Conservation (phyloP, 1,284 basidiomycete genomes). For the Takashimella tepidaria region DNA sequence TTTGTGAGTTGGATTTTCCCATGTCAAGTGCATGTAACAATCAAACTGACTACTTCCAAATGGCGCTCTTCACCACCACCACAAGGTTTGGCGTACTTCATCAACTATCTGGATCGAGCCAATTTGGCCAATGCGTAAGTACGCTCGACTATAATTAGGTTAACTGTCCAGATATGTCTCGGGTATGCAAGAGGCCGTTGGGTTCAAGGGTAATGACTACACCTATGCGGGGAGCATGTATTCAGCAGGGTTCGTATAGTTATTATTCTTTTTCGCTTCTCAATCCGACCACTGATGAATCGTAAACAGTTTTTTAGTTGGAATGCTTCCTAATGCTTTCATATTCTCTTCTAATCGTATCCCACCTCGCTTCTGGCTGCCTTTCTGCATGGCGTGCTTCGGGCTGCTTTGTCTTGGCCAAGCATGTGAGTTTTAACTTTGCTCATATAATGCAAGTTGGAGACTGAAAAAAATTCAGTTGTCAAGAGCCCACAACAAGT, state of each 20-base stretch:
- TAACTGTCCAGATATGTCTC: not conserved
- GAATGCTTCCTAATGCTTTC: conserved; percentile 32
- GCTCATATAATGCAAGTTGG: not conserved
- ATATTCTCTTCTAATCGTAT: conserved; percentile 36
- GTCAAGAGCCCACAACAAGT: conserved; percentile 29
- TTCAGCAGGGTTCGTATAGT: conserved; percentile 33
- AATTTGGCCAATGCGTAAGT: conserved; percentile 9
- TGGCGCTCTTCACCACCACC: not conserved
- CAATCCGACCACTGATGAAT: conserved; percentile 33
- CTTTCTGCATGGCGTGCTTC: conserved; percentile 33
- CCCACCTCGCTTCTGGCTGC: conserved; percentile 37
- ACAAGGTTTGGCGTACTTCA: not conserved
- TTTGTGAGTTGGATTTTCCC: no score
- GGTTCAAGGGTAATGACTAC: not conserved
- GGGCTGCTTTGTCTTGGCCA: conserved; percentile 29
- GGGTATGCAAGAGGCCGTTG: not conserved
- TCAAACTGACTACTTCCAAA: not conserved
- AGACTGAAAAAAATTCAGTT: conserved; percentile 19
- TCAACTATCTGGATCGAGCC: not conserved
- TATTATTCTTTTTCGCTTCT: no score
- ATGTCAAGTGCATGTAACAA: not conserved
- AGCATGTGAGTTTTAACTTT: conserved; percentile 13
- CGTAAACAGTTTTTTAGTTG: conserved; percentile 32
- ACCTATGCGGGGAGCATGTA: conserved; percentile 19
- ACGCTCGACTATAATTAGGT: not conserved